Evolutionary conservation across 78 protist genomes (phyloP), one percentile per base, ranked within the genome.

Genomic region (Diacronema lutheri): DNA sequence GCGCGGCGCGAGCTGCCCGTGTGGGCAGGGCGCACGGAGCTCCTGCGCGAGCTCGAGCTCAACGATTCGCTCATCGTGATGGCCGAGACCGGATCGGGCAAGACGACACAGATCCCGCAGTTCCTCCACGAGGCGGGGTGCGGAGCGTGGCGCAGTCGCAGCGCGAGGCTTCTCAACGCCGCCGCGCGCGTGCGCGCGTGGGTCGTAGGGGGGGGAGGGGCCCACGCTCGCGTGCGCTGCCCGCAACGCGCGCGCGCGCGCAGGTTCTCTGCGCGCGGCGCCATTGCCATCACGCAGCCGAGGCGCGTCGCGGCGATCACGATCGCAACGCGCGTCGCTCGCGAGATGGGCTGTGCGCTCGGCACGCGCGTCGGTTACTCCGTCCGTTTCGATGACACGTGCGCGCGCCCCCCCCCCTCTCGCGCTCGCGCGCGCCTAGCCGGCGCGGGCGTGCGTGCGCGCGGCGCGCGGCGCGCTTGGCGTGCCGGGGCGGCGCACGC

Each of bases 91-190:
- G 99, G 98, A 26, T 86, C 90, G 21, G 98, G 99, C 40, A 95
- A 96, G 90, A 94, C 97, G 19, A 98, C 99, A 40, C 99, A 98
- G 87, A 65, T 98, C n/a, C 97, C 99, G 6, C 99, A 97, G 92
- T 97, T 92, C 69, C 91, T 98, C 26, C 77, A 38, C 62, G 97
- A 95, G 71, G 93, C 77, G 14, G 97, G 97, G 26, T 46, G n/a
- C n/a, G n/a, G n/a, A n/a, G n/a, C n/a, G n/a, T n/a, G n/a, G n/a
- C n/a, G n/a, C n/a, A n/a, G n/a, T n/a, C n/a, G n/a, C n/a, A n/a
- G n/a, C n/a, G n/a, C n/a, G n/a, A n/a, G n/a, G n/a, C n/a, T n/a
- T n/a, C n/a, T n/a, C n/a, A n/a, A n/a, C n/a, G n/a, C n/a, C n/a
- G n/a, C n/a, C n/a, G n/a, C n/a, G n/a, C n/a, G n/a, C n/a, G n/a